Conservation (phyloP, 1,284 basidiomycete species). For the Cutaneotrichosporon sp. region DNA sequence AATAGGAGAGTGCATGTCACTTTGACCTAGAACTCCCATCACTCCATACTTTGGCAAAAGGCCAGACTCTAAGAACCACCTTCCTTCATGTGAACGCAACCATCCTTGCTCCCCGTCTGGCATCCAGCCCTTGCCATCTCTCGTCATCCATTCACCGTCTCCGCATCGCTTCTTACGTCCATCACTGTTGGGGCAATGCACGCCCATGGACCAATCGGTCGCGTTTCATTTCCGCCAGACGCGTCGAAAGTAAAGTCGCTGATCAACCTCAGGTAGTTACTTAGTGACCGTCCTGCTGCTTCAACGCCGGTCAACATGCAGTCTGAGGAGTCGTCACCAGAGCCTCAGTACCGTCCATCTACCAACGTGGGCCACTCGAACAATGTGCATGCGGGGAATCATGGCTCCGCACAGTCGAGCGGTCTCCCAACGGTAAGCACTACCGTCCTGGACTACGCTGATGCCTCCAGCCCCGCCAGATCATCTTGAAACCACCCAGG, state of each 20-base stretch:
- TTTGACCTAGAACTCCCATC: no score
- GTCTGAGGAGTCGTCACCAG: constrained; percentile 17
- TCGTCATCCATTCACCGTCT: constrained; percentile 1
- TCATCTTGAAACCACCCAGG: constrained; percentile 23
- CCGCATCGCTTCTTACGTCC: background rate
- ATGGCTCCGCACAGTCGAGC: constrained; percentile 1
- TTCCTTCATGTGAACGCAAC: no score
- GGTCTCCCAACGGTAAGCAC: background rate
- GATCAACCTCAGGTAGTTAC: constrained; percentile 5
- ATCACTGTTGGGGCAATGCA: background rate
- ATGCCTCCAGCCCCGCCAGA: constrained; percentile 13
- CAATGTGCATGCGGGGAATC: constrained; percentile 8
- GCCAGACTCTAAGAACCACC: no score
- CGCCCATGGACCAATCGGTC: background rate
- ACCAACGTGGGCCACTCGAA: background rate
- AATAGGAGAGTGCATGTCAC: no score
- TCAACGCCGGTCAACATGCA: constrained; percentile 8
- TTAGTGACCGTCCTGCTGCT: background rate
- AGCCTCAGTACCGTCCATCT: constrained; percentile 6
- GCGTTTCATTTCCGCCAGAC: constrained; percentile 6
- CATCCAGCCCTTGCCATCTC: background rate
- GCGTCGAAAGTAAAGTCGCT: constrained; percentile 8
- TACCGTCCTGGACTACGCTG: background rate
- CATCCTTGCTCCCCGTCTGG: background rate
- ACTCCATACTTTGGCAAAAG: no score